These are phyloP conservation scores for Daldinia sp. DNA, from an alignment of 2,329 filamentous ascomycete genomes.

Conservation along the genomic window DNA sequence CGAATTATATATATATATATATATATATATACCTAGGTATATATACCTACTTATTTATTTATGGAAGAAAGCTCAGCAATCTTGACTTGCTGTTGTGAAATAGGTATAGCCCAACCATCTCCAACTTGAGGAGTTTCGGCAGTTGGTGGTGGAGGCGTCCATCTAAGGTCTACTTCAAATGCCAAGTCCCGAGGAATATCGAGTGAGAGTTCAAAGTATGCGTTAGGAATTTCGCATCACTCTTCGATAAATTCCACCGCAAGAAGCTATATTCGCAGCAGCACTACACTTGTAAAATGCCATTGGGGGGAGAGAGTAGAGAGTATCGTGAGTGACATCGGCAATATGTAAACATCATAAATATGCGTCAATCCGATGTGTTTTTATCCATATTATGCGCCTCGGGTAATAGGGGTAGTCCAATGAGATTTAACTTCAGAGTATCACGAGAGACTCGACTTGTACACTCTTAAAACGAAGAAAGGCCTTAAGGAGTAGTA, in stretches of 20 bases:
- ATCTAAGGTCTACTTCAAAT: neutral
- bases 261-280: too few relatives aligned
- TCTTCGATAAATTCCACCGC: too few relatives aligned
- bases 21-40: neutral
- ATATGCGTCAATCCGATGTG: neutral
- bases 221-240: too few relatives aligned
- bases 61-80: neutral
- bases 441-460: too few relatives aligned
- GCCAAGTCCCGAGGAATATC: neutral
- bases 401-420: neutral
- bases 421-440: too few relatives aligned
- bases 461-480: too few relatives aligned
- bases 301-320: too few relatives aligned
- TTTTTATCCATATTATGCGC: neutral
- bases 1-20: neutral
- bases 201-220: too few relatives aligned
- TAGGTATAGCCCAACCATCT: slow-evolving; percentile 2
- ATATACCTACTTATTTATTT: neutral
- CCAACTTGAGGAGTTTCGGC: slow-evolving; percentile 23
- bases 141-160: slow-evolving; percentile 7
- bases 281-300: too few relatives aligned
- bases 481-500: too few relatives aligned
- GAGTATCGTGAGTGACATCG: too few relatives aligned
- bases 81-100: neutral
- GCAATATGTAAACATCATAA: neutral